A percentile compares a stretch with the other conserved stretches of the same genome.
These are phyloP conservation scores for Periconia sp. DNA, from an alignment of 2,329 filamentous ascomycete species.

Conservation along the genomic window DNA sequence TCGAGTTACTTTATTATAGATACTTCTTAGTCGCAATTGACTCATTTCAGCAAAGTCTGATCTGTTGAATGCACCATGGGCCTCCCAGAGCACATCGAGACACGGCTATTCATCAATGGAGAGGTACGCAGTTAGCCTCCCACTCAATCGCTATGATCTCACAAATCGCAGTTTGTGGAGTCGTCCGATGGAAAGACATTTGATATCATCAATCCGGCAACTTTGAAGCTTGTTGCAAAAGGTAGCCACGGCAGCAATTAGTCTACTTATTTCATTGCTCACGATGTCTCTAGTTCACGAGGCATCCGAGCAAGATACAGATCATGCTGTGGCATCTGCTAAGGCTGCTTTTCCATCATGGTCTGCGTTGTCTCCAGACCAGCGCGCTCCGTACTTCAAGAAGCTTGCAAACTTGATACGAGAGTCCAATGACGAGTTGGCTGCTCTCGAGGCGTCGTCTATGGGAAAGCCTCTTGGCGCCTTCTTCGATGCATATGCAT, in stretches of 20 bases:
- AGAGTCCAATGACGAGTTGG: constrained; percentile 81
- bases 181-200: constrained; percentile 51
- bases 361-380: constrained; percentile 55
- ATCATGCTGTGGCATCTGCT: constrained; percentile 73
- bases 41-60: too few species aligned
- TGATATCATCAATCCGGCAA: constrained; percentile 79
- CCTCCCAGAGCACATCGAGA: constrained; percentile 37
- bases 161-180: constrained; percentile 32
- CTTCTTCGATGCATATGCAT: constrained; percentile 77
- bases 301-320: constrained; percentile 58
- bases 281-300: constrained; percentile 45
- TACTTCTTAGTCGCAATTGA: too few species aligned
- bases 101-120: constrained; percentile 44
- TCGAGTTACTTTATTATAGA: too few species aligned
- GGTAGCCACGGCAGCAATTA: constrained; percentile 49
- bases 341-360: constrained; percentile 75
- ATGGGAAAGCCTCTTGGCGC: constrained; percentile 85
- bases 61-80: constrained; percentile 35
- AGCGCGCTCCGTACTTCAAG: constrained; percentile 37
- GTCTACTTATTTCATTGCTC: background rate
- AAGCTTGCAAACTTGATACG: constrained; percentile 78
- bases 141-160: constrained; percentile 3
- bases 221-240: constrained; percentile 80
- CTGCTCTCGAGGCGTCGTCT: constrained; percentile 81
- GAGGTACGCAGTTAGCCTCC: constrained; percentile 22